Evolutionary conservation across 345 rosid genomes (phyloP).

Genomic region (Eutrema yunnanense): DNA sequence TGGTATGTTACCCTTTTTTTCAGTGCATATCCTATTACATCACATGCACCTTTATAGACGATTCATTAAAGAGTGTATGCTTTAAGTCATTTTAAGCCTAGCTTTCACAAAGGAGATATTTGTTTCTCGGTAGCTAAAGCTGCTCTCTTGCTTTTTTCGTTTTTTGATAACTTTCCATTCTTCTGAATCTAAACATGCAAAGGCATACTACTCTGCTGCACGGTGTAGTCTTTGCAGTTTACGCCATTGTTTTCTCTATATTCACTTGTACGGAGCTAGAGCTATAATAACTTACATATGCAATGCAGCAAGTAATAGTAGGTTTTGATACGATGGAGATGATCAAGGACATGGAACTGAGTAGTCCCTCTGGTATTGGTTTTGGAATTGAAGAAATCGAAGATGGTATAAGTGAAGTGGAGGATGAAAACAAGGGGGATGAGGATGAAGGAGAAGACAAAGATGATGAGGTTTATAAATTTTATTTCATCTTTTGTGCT

Average conservation of each 20-base stretch:
- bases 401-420: constrained; percentile 39
- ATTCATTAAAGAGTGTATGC: background rate
- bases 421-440: constrained; percentile 40
- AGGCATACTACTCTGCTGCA: background rate
- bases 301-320: constrained; percentile 78
- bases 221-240: background rate
- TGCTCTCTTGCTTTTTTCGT: background rate
- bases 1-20: constrained; percentile 43
- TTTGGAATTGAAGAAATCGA: constrained; percentile 60
- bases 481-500: background rate
- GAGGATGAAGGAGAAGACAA: constrained; percentile 37
- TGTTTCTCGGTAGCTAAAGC: background rate
- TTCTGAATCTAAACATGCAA: background rate
- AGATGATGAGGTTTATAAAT: constrained; percentile 45
- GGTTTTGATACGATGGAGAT: constrained; percentile 77
- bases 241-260: background rate
- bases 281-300: background rate
- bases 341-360: constrained; percentile 61
- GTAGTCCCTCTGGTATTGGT: constrained; percentile 60
- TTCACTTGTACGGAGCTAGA: background rate
- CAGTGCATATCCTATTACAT: background rate
- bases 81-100: background rate
- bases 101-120: background rate
- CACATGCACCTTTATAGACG: background rate
- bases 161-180: background rate